Base-by-base conservation (phyloP, 352 stramenopile genomes). In the Phytophthora pseudosyringae region DNA sequence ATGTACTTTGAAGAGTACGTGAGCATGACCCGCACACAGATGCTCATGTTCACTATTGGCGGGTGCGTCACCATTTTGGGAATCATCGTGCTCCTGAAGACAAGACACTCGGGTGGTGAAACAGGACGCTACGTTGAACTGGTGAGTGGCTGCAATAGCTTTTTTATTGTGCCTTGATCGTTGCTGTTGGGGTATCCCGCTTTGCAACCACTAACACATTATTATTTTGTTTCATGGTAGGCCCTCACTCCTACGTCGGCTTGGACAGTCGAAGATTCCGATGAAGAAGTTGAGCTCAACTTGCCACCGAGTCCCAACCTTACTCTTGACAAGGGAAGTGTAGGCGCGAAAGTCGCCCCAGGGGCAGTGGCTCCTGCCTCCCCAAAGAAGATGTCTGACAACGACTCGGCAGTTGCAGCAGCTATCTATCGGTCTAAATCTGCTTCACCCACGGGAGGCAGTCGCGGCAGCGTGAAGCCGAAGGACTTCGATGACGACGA, bases 1-100 rank as follows among this genome's bases (percentile, higher is more conserved):
- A 92, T 97, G 75, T 98, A 97, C 73, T 98, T 97, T 68, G 85
- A 96, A 68, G 91, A 97, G 71, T 94, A 94, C 65, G 79, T 91
- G 43, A 90, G 62, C 69, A 94, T 94, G 86, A 92, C 86, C 33
- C 64, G 70, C 4, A 74, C 68, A n/a, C 82, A 92, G 50, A 83
- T 86, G 77, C 65, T 80, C 53, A 93, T 94, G 82, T 94, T 94
- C 67, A 89, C 86, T 3, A 57, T 90, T 59, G 86, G 86, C 18
- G 83, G 83, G 15, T 64, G 81, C 28, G 58, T 94, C 36, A 94
- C 86, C n/a, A 94, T 94, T 63, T 62, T 70, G 11, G 86, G 86
- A 10, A 95, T 95, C 59, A 67, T 91, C 29, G 82, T 90, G 40
- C 53, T 94, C 53, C 76, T 94, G 46, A 88, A 83, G 67, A 88